Base-by-base conservation (phyloP, 2,329 filamentous ascomycete species). In the Lachnellula subtilissima region DNA sequence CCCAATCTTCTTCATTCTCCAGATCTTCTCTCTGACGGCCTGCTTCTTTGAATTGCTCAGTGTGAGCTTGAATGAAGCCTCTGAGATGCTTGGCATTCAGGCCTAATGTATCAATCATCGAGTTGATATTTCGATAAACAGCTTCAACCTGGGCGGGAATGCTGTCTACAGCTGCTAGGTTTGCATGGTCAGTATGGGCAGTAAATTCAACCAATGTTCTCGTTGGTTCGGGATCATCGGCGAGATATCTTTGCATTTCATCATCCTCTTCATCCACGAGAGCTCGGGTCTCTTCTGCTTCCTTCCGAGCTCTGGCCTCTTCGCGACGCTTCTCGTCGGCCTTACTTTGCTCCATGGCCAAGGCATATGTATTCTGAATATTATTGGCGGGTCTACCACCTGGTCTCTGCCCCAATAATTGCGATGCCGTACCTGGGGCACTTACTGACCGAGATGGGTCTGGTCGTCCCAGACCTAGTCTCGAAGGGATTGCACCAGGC, bases 101-200 rank as follows among this genome's bases (percentile, higher is more conserved):
- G 9, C 93, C 93, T 42, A 97, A 76, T 0, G 89, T 93, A 65
- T 97, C 91, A 45, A 99, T 86, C 94, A 97, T 99, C 12, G 89
- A 89, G 71, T 94, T 93, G 69, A 93, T 89, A 65, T 93, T 89
- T 46, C 87, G 82, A 70, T 89, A 94, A 1, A 87, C 76, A 17
- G 83, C 80, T 66, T 87, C 84, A 22, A 85, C 83, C 62, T 86
- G 84, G 8, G 80, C 77, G 4, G 83, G 80, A 35, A 87, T 76
- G 47, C 78, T 84, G 53, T 85, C 80, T 52, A 61, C 64, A 12
- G 68, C 60, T 37, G 57, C 58, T 15, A 77, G 75, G 14, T 78
- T 78, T 5, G 75, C 75, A 42, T 80, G 76, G 57, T 83, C 80
- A 3, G 79, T 74, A 64, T 84, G 81, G 2, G 80, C 85, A 51